Base-by-base conservation (phyloP, 371 early-diverging fungal species). In the Saksenaea oblongispora region DNA sequence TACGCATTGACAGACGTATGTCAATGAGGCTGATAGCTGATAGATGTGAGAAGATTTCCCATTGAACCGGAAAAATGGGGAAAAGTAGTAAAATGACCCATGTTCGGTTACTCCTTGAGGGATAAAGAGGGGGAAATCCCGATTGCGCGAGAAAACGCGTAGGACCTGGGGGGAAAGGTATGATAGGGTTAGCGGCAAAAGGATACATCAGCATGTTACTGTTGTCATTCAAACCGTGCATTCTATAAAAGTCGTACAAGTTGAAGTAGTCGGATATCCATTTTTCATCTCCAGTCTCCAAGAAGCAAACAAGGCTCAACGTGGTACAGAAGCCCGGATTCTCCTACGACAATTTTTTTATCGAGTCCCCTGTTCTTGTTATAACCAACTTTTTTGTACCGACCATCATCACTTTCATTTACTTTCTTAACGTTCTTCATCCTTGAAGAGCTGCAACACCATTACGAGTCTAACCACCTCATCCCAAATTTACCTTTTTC, bases 331-430 rank as follows among this genome's bases (percentile, higher is more conserved):
- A 47, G 22, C 10, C 51, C 22, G 51, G 51, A 47, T 41, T 57
- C 58, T 57, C 57, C 41, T 54, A 58, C 63, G 31, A 56, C 56
- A 34, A 44, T 56, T 41, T 39, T 60, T 63, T 55, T 31, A 4
- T n/a, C 36, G 53, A 7, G 1, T 58, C 14, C 56, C 35, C 26
- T 35, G 31, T 57, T 34, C 35, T 26, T 22, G 54, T 59, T 61
- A 61, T 54, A 61, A 18, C 53, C 37, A 17, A 18, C 37, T 54
- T 41, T 62, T 53, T 62, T 54, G 18, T 63, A 17, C 26, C 37
- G 41, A 27, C 31, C 61, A 54, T 55, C 60, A 55, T 36, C 42
- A 34, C 42, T 54, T 36, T 60, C 57, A 62, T 44, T 34, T 37
- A 66, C 47, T 64, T 58, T 61, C 7, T 11, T 53, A 59, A 22